Conservation (phyloP, 2,329 filamentous ascomycete genomes). For the Cladophialophora immunda region DNA sequence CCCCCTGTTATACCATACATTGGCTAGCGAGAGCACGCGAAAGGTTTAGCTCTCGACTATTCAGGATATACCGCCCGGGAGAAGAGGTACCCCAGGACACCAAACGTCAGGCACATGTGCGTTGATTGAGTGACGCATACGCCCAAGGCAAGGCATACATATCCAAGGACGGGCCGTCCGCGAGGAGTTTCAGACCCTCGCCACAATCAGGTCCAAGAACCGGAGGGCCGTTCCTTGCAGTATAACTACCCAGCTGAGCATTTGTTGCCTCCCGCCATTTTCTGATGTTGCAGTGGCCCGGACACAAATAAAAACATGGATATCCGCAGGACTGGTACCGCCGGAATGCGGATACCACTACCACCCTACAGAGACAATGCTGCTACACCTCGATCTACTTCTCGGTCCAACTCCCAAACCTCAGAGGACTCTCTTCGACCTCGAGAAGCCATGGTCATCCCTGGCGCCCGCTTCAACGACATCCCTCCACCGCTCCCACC, state of each 20-base stretch:
- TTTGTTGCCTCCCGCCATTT: slow-evolving; percentile 21
- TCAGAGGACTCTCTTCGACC: slow-evolving; percentile 51
- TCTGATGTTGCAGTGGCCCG: slow-evolving; percentile 36
- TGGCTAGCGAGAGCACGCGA: slow-evolving; percentile 5
- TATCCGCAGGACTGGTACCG: slow-evolving; percentile 29
- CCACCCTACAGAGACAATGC: slow-evolving; percentile 29
- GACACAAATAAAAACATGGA: slow-evolving; percentile 34
- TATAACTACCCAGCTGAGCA: slow-evolving; percentile 14
- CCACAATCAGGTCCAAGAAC: slow-evolving; percentile 24
- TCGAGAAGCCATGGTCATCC: slow-evolving; percentile 70
- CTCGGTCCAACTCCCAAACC: slow-evolving; percentile 49
- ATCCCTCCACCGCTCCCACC: slow-evolving; percentile 72
- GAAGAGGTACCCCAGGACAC: slow-evolving; percentile 4
- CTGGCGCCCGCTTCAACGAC: slow-evolving; percentile 58
- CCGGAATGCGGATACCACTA: slow-evolving; percentile 29
- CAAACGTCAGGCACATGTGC: slow-evolving; percentile 7
- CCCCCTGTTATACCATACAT: slow-evolving; percentile 18
- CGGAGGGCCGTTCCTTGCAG: slow-evolving; percentile 5
- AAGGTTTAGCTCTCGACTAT: background rate
- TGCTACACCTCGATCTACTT: slow-evolving; percentile 40
- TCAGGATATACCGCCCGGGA: slow-evolving; percentile 5
- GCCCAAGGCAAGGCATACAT: slow-evolving; percentile 2
- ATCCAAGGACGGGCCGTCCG: slow-evolving; percentile 2
- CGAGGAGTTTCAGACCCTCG: slow-evolving; percentile 18
- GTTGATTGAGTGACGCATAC: slow-evolving; percentile 15